Conservation (phyloP, 768 basidiomycete genomes). For the Neoboletus magnificus region DNA sequence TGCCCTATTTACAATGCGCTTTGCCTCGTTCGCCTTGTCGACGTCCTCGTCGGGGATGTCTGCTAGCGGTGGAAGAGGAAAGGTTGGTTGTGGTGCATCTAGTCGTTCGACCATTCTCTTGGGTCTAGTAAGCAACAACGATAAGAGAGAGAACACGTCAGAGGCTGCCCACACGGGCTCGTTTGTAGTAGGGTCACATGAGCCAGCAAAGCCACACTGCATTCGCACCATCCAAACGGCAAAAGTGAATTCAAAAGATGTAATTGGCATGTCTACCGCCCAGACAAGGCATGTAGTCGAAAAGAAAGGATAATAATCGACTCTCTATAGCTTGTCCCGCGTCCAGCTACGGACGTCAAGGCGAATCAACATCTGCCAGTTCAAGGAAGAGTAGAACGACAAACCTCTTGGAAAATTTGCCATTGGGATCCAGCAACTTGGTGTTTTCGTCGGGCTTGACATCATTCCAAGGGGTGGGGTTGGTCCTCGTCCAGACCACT, state of each 20-base stretch:
- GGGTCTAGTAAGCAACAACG: background rate
- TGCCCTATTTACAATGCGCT: conserved; percentile 32
- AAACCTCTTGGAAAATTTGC: conserved; percentile 69
- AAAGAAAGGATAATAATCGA: background rate
- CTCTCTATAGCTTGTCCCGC: conserved; percentile 62
- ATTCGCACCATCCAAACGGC: conserved; percentile 1
- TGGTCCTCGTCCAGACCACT: conserved; percentile 64
- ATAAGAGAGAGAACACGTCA: background rate
- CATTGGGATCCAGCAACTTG: conserved; percentile 66
- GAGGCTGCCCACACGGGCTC: background rate
- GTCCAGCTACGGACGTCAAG: conserved; percentile 54
- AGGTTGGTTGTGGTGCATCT: conserved; percentile 40
- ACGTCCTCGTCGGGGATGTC: conserved; percentile 40
- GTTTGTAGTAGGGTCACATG: conserved; percentile 2
- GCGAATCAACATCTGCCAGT: background rate
- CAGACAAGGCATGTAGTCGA: conserved; percentile 6
- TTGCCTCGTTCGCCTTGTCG: conserved; percentile 37
- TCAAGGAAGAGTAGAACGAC: background rate
- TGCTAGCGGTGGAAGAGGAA: conserved; percentile 37
- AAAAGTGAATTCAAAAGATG: conserved; percentile 2
- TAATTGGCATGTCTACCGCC: conserved; percentile 23
- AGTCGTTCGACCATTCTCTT: conserved; percentile 40
- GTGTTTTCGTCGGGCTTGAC: conserved; percentile 72
- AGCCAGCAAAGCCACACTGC: background rate
- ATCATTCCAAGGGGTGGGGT: conserved; percentile 88